Conservation (phyloP, 495 filamentous ascomycete species). For the Penicillium riverlandense region DNA sequence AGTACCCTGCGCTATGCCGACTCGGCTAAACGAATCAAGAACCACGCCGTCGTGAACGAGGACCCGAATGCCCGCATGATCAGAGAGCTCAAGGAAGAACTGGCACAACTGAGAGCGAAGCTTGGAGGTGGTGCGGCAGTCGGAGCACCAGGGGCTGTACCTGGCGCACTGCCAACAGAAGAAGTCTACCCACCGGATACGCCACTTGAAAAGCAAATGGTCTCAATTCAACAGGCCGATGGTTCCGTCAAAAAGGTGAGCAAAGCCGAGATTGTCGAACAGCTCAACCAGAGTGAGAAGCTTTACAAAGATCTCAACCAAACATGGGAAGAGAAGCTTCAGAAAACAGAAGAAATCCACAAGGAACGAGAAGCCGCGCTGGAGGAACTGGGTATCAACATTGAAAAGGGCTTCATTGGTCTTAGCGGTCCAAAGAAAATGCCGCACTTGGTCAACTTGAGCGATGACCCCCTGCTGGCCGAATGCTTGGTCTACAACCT, state of each 20-base stretch:
- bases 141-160: constrained; percentile 30
- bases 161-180: constrained; percentile 46
- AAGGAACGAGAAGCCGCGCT: constrained; percentile 93
- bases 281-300: constrained; percentile 93
- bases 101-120: constrained; percentile 80
- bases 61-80: constrained; percentile 99
- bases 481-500: constrained; percentile 98
- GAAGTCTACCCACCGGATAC: constrained; percentile 87
- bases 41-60: constrained; percentile 98
- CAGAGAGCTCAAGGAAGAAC: constrained; percentile 91
- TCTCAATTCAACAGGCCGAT: constrained; percentile 83
- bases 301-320: constrained; percentile 94
- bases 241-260: constrained; percentile 90
- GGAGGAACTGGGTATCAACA: constrained; percentile 96
- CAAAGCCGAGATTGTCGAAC: constrained; percentile 96
- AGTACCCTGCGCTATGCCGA: constrained; percentile 95
- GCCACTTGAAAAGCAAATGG: constrained; percentile 89
- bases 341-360: constrained; percentile 93
- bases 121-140: constrained; percentile 59
- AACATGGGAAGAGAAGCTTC: constrained; percentile 96
- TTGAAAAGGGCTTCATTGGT: constrained; percentile 96
- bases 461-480: constrained; percentile 89
- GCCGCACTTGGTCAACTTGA: constrained; percentile 97
- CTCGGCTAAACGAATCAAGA: constrained; percentile 98
- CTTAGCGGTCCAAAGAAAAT: constrained; percentile 96